Percentiles rank a stretch among this genome's conserved stretches.
These are phyloP conservation scores for Cyberlindnera americana DNA, from an alignment of 805 yeast genomes.

Conservation along the genomic window DNA sequence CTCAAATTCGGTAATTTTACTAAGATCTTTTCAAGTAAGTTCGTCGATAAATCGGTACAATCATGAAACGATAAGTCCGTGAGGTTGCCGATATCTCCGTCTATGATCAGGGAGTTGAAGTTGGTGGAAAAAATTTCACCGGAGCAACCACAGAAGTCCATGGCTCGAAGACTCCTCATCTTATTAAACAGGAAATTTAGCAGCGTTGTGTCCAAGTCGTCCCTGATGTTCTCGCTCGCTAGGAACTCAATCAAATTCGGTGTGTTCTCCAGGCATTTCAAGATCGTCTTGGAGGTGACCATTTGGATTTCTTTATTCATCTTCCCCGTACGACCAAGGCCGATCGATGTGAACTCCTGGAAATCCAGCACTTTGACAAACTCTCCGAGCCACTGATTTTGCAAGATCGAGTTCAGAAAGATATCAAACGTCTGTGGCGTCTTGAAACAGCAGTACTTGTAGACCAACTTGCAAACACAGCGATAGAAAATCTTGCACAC, in stretches of 20 bases:
- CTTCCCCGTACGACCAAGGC: slow-evolving; percentile 81
- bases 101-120: slow-evolving; percentile 40
- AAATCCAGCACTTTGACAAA: slow-evolving; percentile 78
- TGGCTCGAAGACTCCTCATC: slow-evolving; percentile 53
- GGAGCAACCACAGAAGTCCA: slow-evolving; percentile 89
- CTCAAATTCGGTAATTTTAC: slow-evolving; percentile 54
- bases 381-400: slow-evolving; percentile 47
- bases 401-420: slow-evolving; percentile 53
- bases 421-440: slow-evolving; percentile 77
- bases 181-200: slow-evolving; percentile 51
- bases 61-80: slow-evolving; percentile 71
- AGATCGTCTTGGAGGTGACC: slow-evolving; percentile 74
- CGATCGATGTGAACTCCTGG: slow-evolving; percentile 84
- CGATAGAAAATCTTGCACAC: slow-evolving; percentile 58
- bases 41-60: slow-evolving; percentile 70
- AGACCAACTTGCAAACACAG: slow-evolving; percentile 53
- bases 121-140: slow-evolving; percentile 58
- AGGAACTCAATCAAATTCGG: slow-evolving; percentile 74
- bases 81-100: slow-evolving; percentile 22
- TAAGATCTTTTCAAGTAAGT: slow-evolving; percentile 52
- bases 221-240: slow-evolving; percentile 82
- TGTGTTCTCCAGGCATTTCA: slow-evolving; percentile 55
- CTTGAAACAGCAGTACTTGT: slow-evolving; percentile 68
- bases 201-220: slow-evolving; percentile 64
- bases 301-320: slow-evolving; percentile 91